Percentiles rank a stretch among this genome's conserved stretches.
Conservation (phyloP, 495 filamentous ascomycete genomes). For the Hypoxylon fuscum region DNA sequence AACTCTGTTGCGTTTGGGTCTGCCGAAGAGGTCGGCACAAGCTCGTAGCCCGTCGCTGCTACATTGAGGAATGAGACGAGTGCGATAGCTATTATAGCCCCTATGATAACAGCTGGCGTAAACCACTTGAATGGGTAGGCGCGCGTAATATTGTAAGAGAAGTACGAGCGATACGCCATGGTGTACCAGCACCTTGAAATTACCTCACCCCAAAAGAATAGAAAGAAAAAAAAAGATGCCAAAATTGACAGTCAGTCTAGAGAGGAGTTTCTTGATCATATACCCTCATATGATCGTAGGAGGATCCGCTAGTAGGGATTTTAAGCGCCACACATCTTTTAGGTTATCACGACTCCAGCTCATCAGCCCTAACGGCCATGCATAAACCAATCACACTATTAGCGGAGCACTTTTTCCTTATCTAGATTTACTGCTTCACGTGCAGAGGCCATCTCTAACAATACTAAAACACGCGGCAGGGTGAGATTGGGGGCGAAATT, state of each 20-base stretch:
- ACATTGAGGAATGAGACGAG: constrained; percentile 44
- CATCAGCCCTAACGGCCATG: not conserved
- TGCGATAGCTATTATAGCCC: constrained; percentile 32
- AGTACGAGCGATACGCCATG: constrained; percentile 39
- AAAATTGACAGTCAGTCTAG: not conserved
- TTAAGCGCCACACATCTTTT: not conserved
- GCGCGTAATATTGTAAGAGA: constrained; percentile 40
- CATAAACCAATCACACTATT: not conserved
- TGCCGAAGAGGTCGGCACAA: constrained; percentile 20
- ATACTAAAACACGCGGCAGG: no score
- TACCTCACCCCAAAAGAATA: not conserved
- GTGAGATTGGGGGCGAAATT: constrained; percentile 2
- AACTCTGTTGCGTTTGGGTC: constrained; percentile 41
- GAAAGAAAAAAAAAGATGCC: not conserved
- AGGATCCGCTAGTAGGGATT: not conserved
- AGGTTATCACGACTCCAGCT: not conserved
- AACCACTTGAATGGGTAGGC: constrained; percentile 45
- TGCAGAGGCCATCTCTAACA: not conserved
- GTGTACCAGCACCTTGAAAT: not conserved
- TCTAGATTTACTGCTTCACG: not conserved
- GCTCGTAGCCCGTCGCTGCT: constrained; percentile 31
- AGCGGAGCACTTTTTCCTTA: not conserved
- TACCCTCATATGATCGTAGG: no score
- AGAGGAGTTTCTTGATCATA: no score
- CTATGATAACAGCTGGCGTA: constrained; percentile 40